A percentile compares a stretch with the other conserved stretches of the same genome.
Evolutionary conservation across 768 basidiomycete genomes (phyloP).

Genomic region (Boletus coccyginus): DNA sequence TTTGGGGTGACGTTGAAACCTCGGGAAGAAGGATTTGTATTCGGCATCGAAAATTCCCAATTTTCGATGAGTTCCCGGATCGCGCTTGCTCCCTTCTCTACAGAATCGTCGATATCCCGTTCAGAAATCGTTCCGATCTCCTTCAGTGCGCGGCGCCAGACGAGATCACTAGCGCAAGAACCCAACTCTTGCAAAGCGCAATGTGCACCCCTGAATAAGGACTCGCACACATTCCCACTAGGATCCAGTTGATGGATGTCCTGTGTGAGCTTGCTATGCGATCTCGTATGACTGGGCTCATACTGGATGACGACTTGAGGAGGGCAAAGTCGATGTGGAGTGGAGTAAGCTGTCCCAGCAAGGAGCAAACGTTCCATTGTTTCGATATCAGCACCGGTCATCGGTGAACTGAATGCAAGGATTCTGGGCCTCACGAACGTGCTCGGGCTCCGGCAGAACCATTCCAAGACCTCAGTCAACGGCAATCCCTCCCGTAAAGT

Average conservation of each 20-base stretch:
- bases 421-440: conserved; percentile 40
- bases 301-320: conserved; percentile 56
- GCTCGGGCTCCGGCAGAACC: conserved; percentile 41
- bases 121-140: conserved; percentile 32
- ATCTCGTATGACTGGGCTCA: conserved; percentile 34
- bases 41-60: conserved; percentile 65
- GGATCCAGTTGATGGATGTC: conserved; percentile 47
- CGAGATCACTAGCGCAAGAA: conserved; percentile 63
- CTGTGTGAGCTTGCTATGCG: conserved; percentile 44
- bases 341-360: conserved; percentile 38
- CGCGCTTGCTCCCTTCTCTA: conserved; percentile 24
- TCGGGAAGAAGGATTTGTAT: conserved; percentile 50
- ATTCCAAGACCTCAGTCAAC: conserved; percentile 43
- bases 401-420: conserved; percentile 37
- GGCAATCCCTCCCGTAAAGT: conserved; percentile 38
- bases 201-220: conserved; percentile 47
- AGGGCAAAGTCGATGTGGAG: conserved; percentile 38
- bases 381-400: conserved; percentile 30
- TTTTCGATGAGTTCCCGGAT: conserved; percentile 47
- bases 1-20: conserved; percentile 71
- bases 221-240: conserved; percentile 35
- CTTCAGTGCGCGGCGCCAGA: conserved; percentile 59
- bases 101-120: conserved; percentile 35
- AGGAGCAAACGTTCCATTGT: conserved; percentile 40
- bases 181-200: conserved; percentile 55